Evolutionary conservation across 768 basidiomycete species (phyloP).

Genomic region (Pleurotus eryngii): DNA sequence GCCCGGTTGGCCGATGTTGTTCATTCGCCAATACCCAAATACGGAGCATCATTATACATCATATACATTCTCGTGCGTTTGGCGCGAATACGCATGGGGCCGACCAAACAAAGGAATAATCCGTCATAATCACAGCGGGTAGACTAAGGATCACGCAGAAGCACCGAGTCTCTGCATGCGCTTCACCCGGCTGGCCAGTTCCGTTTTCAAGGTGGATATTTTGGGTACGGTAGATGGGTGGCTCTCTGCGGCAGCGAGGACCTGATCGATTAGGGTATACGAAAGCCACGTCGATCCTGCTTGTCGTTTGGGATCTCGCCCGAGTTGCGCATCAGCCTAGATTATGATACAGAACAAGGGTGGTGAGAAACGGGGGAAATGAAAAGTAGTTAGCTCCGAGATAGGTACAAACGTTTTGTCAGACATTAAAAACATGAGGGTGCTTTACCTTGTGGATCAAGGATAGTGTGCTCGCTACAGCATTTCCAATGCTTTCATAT

Average conservation of each 20-base stretch:
- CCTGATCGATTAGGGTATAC: constrained; percentile 81
- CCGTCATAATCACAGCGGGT: too few relatives aligned
- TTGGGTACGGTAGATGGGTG: constrained; percentile 29
- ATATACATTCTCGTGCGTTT: too few relatives aligned
- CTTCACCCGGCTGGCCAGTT: constrained; percentile 62
- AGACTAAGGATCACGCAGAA: too few relatives aligned
- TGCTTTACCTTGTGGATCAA: constrained; percentile 66
- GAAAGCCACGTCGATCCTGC: constrained; percentile 76
- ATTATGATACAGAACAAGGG: too few relatives aligned
- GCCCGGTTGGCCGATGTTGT: too few relatives aligned
- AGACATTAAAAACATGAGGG: not conserved
- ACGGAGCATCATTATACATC: too few relatives aligned
- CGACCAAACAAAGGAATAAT: too few relatives aligned
- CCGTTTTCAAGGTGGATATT: constrained; percentile 51
- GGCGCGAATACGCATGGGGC: too few relatives aligned
- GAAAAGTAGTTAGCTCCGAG: not conserved
- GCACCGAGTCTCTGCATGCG: constrained; percentile 62
- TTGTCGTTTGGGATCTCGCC: constrained; percentile 48
- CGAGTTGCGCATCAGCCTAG: constrained; percentile 52
- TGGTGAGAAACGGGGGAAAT: not conserved
- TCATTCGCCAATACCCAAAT: too few relatives aligned
- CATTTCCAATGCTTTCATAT: constrained; percentile 76
- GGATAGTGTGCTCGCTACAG: constrained; percentile 68
- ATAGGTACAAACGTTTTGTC: not conserved
- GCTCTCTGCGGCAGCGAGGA: constrained; percentile 60